Conservation (phyloP, 345 rosid genomes). For the Arabis hirsuta region DNA sequence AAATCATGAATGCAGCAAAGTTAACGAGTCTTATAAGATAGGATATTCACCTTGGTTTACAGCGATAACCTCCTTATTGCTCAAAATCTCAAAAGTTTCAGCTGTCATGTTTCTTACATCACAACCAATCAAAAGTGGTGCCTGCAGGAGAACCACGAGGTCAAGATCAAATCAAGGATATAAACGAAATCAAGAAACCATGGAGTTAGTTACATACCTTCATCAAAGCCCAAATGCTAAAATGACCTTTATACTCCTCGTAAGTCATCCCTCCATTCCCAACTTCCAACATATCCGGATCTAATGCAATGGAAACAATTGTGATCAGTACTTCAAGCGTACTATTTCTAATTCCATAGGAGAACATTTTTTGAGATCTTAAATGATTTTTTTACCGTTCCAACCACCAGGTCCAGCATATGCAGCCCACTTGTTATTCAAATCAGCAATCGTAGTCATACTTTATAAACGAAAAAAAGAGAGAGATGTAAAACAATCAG, state of each 20-base stretch:
- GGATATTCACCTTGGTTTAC: slow-evolving; percentile 81
- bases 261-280: slow-evolving; percentile 97
- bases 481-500: slow-evolving; percentile 17
- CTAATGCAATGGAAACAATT: slow-evolving; percentile 44
- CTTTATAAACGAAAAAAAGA: slow-evolving; percentile 45
- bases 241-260: slow-evolving; percentile 88
- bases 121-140: slow-evolving; percentile 95
- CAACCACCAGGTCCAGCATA: slow-evolving; percentile 99
- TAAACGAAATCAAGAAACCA: slow-evolving; percentile 2
- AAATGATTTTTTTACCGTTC: slow-evolving; percentile 69
- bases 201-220: slow-evolving; percentile 54
- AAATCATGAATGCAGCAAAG: slow-evolving; percentile 11
- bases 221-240: slow-evolving; percentile 98
- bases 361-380: neutral
- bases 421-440: slow-evolving; percentile 93
- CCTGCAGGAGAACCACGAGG: slow-evolving; percentile 50
- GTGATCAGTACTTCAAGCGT: slow-evolving; percentile 13
- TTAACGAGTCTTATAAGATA: slow-evolving; percentile 7
- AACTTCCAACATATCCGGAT: slow-evolving; percentile 99
- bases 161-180: slow-evolving; percentile 1
- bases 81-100: slow-evolving; percentile 75
- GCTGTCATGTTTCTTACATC: slow-evolving; percentile 86
- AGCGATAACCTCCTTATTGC: slow-evolving; percentile 87
- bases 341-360: slow-evolving; percentile 9
- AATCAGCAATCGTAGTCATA: slow-evolving; percentile 93